phyloP scores from a whole-genome alignment of 805 yeast genomes.

The Lipomyces spencermartinsiae region DNA sequence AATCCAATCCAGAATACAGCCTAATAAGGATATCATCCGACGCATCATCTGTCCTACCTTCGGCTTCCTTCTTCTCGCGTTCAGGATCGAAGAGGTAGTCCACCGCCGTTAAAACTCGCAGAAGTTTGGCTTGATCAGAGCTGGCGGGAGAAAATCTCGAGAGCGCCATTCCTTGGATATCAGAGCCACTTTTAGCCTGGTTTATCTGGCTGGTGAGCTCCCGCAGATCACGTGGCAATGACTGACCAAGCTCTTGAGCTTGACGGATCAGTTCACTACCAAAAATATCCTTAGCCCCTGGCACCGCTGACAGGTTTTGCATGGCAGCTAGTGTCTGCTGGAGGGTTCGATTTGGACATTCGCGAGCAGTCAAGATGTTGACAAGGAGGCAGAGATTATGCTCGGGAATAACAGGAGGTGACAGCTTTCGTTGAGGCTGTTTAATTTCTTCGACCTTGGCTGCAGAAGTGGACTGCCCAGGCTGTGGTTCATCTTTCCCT shows the following conservation, averaged over 20 bases:
- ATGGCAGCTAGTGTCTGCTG: conserved; percentile 81
- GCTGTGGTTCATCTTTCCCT: not conserved
- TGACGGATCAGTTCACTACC: conserved; percentile 68
- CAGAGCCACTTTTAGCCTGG: conserved; percentile 50
- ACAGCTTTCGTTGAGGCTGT: conserved; percentile 39
- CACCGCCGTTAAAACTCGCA: conserved; percentile 83
- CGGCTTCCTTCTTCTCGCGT: conserved; percentile 33
- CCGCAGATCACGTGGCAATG: conserved; percentile 62
- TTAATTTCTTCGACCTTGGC: conserved; percentile 6
- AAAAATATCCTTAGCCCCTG: conserved; percentile 67
- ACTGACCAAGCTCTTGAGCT: conserved; percentile 65
- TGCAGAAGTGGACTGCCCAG: conserved; percentile 14
- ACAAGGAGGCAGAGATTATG: conserved; percentile 67
- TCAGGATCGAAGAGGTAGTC: conserved; percentile 74
- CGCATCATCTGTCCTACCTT: conserved; percentile 35
- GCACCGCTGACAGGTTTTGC: conserved; percentile 71
- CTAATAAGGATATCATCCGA: conserved; percentile 55
- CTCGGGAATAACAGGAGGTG: conserved; percentile 69
- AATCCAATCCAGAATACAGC: conserved; percentile 69
- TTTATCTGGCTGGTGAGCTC: conserved; percentile 55
- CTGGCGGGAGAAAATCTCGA: conserved; percentile 75
- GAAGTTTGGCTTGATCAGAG: conserved; percentile 87
- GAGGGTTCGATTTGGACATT: conserved; percentile 83
- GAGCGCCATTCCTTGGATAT: conserved; percentile 61
- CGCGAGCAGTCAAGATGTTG: conserved; percentile 74